These are phyloP conservation scores for Mycena alexandri DNA, from an alignment of 768 basidiomycete genomes.

Conservation along the genomic window DNA sequence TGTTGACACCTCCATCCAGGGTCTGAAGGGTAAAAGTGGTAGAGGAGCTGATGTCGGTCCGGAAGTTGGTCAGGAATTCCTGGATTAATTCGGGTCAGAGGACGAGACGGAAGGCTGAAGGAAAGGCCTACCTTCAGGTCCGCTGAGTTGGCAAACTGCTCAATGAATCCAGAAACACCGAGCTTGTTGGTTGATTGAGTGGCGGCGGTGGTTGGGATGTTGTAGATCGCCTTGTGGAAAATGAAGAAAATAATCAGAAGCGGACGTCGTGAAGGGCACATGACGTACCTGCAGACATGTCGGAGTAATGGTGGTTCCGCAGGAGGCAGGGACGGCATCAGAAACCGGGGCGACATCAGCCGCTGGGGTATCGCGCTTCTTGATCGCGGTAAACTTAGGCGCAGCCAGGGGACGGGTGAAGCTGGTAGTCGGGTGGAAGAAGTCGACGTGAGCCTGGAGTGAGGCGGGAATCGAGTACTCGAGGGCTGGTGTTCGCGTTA, in stretches of 20 bases:
- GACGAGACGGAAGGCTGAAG: conserved; percentile 5
- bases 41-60: conserved; percentile 46
- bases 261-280: no score
- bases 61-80: conserved; percentile 42
- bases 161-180: conserved; percentile 41
- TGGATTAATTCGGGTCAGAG: conserved; percentile 40
- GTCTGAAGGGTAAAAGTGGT: conserved; percentile 51
- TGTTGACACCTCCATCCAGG: conserved; percentile 52
- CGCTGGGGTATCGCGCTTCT: neutral
- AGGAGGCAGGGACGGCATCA: conserved; percentile 38
- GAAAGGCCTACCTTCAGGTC: conserved; percentile 12
- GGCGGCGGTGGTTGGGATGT: conserved; percentile 40
- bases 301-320: conserved; percentile 36
- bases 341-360: neutral
- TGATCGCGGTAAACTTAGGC: conserved; percentile 16
- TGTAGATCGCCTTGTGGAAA: conserved; percentile 36
- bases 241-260: neutral
- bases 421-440: conserved; percentile 40
- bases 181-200: conserved; percentile 38
- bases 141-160: conserved; percentile 14
- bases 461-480: conserved; percentile 40
- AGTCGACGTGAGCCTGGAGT: conserved; percentile 37
- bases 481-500: no score
- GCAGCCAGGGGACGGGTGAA: conserved; percentile 27
- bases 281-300: conserved; percentile 37